A percentile compares a stretch with the other conserved stretches of the same genome.
Evolutionary conservation across 495 filamentous ascomycete species (phyloP).

Genomic region (Aspergillus conjunctus): DNA sequence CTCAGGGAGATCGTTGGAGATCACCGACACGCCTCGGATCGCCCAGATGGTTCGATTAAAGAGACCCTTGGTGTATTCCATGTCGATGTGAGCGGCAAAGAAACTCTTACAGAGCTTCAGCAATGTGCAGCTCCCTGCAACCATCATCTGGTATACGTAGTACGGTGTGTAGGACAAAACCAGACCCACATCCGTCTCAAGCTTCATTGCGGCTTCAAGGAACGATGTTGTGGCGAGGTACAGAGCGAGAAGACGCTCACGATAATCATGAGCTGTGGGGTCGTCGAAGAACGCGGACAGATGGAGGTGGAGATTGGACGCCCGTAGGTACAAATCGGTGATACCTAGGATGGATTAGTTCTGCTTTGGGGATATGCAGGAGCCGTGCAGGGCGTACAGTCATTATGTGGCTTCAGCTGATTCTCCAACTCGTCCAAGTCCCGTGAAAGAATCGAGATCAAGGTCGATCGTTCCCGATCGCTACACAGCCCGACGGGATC

Average conservation of each 20-base stretch:
- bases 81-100: constrained; percentile 70
- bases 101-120: constrained; percentile 84
- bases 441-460: constrained; percentile 58
- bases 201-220: constrained; percentile 69
- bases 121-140: constrained; percentile 81
- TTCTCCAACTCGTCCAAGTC: constrained; percentile 58
- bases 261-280: constrained; percentile 69
- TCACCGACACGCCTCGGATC: constrained; percentile 76
- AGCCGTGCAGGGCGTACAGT: constrained; percentile 36
- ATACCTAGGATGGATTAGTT: constrained; percentile 52
- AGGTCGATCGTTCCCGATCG: constrained; percentile 67
- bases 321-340: constrained; percentile 72
- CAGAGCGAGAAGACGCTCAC: constrained; percentile 73
- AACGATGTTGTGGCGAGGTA: constrained; percentile 76
- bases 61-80: constrained; percentile 69
- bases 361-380: neutral
- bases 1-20: constrained; percentile 82
- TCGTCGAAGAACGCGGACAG: constrained; percentile 89
- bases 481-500: constrained; percentile 73
- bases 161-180: constrained; percentile 75
- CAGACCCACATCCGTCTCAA: constrained; percentile 50
- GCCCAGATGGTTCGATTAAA: constrained; percentile 77
- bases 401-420: constrained; percentile 44
- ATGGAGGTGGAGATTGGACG: constrained; percentile 79
- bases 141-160: constrained; percentile 90